phyloP scores from a whole-genome alignment of 1,284 basidiomycete species.

The Retiboletus fuscus region DNA sequence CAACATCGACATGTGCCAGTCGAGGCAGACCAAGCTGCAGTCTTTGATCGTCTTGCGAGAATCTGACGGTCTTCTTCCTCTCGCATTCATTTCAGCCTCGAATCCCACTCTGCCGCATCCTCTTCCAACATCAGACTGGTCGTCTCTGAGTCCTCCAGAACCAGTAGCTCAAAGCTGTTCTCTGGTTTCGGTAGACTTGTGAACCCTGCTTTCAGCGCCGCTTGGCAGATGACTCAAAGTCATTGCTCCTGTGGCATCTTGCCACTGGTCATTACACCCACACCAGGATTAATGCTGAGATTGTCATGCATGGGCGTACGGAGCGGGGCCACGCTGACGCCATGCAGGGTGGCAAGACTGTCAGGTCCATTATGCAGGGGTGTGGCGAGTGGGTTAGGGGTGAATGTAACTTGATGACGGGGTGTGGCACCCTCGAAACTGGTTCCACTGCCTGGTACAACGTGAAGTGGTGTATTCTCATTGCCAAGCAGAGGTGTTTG shows the following conservation, averaged over 20 bases:
- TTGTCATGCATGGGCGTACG: constrained; percentile 94
- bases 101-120: constrained; percentile 95
- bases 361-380: constrained; percentile 68
- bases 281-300: constrained; percentile 86
- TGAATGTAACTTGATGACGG: constrained; percentile 87
- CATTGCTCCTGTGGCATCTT: constrained; percentile 84
- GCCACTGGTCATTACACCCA: constrained; percentile 66
- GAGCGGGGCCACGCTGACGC: constrained; percentile 77
- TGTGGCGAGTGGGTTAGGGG: constrained; percentile 95
- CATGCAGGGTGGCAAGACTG: constrained; percentile 74
- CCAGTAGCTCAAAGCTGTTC: constrained; percentile 96
- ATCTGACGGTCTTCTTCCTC: constrained; percentile 85
- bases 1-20: constrained; percentile 85
- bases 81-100: constrained; percentile 71
- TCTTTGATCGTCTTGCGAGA: constrained; percentile 84
- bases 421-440: constrained; percentile 95
- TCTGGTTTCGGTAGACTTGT: constrained; percentile 90
- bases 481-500: constrained; percentile 97
- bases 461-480: constrained; percentile 93
- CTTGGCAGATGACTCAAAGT: constrained; percentile 70
- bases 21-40: constrained; percentile 88
- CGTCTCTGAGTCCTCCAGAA: constrained; percentile 79
- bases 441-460: constrained; percentile 77
- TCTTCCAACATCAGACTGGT: constrained; percentile 69
- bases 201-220: constrained; percentile 87